These are phyloP conservation scores for Populus pruinosa DNA, from an alignment of 345 rosid species.

Conservation along the genomic window DNA sequence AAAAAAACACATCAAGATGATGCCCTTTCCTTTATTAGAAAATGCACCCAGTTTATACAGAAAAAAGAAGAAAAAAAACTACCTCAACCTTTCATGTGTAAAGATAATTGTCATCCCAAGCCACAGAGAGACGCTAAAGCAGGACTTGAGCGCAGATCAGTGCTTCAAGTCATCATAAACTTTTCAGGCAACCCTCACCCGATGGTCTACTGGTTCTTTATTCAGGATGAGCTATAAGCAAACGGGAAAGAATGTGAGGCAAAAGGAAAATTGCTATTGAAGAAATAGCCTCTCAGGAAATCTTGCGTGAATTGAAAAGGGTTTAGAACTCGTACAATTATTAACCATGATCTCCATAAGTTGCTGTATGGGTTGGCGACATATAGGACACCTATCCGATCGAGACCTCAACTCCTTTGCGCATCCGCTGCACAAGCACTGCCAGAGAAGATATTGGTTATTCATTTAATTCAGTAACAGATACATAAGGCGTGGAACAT, in stretches of 20 bases:
- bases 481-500: neutral
- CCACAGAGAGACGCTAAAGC: neutral
- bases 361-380: constrained; percentile 33
- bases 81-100: neutral
- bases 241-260: neutral
- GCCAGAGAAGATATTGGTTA: neutral
- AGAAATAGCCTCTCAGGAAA: neutral
- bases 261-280: neutral
- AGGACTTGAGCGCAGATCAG: neutral
- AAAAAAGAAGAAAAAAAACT: neutral
- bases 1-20: neutral
- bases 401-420: constrained; percentile 28
- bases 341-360: constrained; percentile 35
- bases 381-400: constrained; percentile 33
- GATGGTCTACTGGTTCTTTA: neutral
- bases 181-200: neutral
- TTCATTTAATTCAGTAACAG: neutral
- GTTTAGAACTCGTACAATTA: constrained; percentile 7
- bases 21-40: neutral
- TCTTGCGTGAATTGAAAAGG: neutral
- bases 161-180: neutral
- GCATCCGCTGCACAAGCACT: constrained; percentile 40
- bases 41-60: neutral
- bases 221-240: neutral
- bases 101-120: neutral